These are phyloP conservation scores for Euphrasia arctica DNA, from an alignment of 305 asterid genomes.

Conservation along the genomic window DNA sequence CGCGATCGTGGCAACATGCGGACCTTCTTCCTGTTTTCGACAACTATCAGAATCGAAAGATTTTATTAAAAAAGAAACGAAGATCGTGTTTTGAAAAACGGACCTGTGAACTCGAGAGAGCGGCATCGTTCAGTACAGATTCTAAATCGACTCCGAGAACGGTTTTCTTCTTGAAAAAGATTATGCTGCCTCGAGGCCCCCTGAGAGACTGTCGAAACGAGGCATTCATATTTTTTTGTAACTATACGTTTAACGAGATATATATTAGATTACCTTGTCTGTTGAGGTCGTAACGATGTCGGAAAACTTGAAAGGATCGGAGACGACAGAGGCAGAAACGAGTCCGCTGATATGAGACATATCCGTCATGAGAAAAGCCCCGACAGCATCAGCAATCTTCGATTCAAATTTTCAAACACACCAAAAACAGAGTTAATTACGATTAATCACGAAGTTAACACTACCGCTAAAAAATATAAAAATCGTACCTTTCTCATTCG, in stretches of 20 bases:
- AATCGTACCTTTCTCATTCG: conserved; percentile 74
- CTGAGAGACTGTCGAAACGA: conserved; percentile 69
- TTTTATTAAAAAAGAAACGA: too few species aligned
- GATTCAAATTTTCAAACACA: conserved; percentile 10
- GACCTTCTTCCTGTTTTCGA: conserved; percentile 68
- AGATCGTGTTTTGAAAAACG: conserved; percentile 21
- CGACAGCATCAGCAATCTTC: conserved; percentile 85
- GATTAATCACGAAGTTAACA: neutral
- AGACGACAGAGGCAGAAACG: conserved; percentile 91
- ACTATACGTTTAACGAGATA: neutral
- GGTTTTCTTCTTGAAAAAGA: conserved; percentile 88
- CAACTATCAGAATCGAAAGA: neutral
- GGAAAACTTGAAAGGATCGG: conserved; percentile 84
- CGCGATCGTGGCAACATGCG: conserved; percentile 93
- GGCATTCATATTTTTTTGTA: neutral
- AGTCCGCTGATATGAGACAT: conserved; percentile 99
- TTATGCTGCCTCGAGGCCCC: conserved; percentile 99
- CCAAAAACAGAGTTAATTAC: conserved; percentile 20
- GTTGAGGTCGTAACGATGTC: conserved; percentile 97
- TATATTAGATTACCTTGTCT: conserved; percentile 58
- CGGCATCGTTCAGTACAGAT: conserved; percentile 85
- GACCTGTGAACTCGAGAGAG: conserved; percentile 94
- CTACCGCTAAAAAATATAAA: neutral
- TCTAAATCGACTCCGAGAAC: conserved; percentile 79
- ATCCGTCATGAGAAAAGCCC: conserved; percentile 98